These are phyloP conservation scores for Isabelozyma pseudorhagii DNA, from an alignment of 805 yeast genomes.

Conservation along the genomic window DNA sequence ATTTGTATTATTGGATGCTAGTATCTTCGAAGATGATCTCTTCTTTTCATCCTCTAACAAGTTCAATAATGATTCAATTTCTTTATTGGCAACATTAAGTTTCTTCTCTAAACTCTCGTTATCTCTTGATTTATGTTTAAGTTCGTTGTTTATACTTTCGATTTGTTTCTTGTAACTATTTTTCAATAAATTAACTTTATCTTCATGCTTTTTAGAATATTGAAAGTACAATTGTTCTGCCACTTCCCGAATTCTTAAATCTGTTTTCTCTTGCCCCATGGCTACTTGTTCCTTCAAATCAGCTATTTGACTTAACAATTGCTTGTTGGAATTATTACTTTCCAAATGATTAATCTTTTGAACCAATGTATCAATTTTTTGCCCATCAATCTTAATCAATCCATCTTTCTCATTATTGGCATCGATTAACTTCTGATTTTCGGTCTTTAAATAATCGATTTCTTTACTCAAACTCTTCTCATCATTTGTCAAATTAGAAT, in stretches of 20 bases:
- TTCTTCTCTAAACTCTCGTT: conserved; percentile 45
- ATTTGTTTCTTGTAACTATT: conserved; percentile 27
- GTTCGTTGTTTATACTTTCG: conserved; percentile 42
- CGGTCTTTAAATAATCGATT: conserved; percentile 3
- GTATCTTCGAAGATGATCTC: neutral
- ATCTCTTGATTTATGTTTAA: conserved; percentile 46
- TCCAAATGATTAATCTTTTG: conserved; percentile 17
- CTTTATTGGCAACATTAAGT: conserved; percentile 29
- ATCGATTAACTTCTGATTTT: conserved; percentile 6
- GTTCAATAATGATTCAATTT: conserved; percentile 54
- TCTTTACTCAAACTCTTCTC: conserved; percentile 8
- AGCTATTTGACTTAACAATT: conserved; percentile 14
- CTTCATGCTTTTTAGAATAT: conserved; percentile 74
- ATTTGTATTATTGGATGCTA: neutral
- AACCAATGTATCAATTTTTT: conserved; percentile 26
- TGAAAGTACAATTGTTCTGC: conserved; percentile 71
- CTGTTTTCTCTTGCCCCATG: conserved; percentile 47
- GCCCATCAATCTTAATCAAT: conserved; percentile 28
- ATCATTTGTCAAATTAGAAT: conserved; percentile 2
- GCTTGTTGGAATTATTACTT: conserved; percentile 5
- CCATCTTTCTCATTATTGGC: conserved; percentile 23
- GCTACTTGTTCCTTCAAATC: conserved; percentile 20
- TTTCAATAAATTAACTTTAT: conserved; percentile 59
- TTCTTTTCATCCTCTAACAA: conserved; percentile 17
- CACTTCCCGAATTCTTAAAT: conserved; percentile 54